Conservation (phyloP, 805 yeast species). For the Candida ascalaphidarum region DNA sequence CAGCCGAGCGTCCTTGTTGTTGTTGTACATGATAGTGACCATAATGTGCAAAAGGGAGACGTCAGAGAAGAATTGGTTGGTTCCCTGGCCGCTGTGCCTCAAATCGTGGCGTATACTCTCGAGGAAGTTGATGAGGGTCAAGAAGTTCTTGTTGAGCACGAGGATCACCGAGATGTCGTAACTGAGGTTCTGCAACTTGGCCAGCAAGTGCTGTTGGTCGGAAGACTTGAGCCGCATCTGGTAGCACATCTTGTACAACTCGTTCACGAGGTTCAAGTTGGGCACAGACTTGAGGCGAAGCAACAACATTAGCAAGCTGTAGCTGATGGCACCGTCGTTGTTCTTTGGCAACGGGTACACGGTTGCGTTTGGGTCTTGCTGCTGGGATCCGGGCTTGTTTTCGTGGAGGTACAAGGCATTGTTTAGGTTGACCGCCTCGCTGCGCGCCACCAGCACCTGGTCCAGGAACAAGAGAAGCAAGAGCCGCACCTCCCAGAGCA, state of each 20-base stretch:
- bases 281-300: slow-evolving; percentile 36
- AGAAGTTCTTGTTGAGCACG: slow-evolving; percentile 19
- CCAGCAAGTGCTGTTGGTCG: not conserved
- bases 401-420: slow-evolving; percentile 25
- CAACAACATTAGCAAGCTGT: slow-evolving; percentile 20
- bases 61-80: slow-evolving; percentile 11
- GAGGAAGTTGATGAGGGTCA: slow-evolving; percentile 18
- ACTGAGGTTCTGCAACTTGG: slow-evolving; percentile 19
- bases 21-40: slow-evolving; percentile 1
- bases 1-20: not conserved
- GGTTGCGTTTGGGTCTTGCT: slow-evolving; percentile 7
- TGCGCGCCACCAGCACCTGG: slow-evolving; percentile 20
- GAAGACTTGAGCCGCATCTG: slow-evolving; percentile 21
- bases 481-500: slow-evolving; percentile 30
- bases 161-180: slow-evolving; percentile 24
- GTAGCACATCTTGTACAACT: slow-evolving; percentile 34
- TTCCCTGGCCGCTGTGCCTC: too few species aligned
- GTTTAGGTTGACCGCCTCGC: slow-evolving; percentile 29
- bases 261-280: slow-evolving; percentile 33
- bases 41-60: slow-evolving; percentile 10
- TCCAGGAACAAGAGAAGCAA: slow-evolving; percentile 19
- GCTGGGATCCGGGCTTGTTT: slow-evolving; percentile 4
- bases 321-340: slow-evolving; percentile 17
- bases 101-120: slow-evolving; percentile 13
- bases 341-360: slow-evolving; percentile 31